Percentiles rank a stretch among this genome's conserved stretches.
These are phyloP conservation scores for Cryptococcus sp. DNA, from an alignment of 1,284 basidiomycete species.

Conservation along the genomic window DNA sequence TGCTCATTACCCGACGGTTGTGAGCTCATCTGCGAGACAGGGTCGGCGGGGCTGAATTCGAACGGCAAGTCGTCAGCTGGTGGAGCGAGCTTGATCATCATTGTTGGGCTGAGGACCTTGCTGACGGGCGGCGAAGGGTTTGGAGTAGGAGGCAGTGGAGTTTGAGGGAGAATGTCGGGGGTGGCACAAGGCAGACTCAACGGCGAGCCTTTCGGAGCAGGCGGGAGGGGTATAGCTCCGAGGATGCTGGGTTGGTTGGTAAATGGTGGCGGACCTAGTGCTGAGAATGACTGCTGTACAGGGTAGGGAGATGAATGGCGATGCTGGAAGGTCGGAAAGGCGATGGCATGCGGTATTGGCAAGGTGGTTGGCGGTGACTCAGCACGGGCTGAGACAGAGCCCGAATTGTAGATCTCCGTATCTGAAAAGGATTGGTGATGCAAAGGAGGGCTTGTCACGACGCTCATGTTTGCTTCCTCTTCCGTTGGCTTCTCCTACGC, in stretches of 20 bases:
- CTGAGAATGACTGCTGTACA: constrained; percentile 25
- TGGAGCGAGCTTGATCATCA: constrained; percentile 40
- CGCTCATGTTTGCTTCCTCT: constrained; percentile 12
- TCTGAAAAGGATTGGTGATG: constrained; percentile 15
- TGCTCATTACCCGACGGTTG: neutral
- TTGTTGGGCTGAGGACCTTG: constrained; percentile 31
- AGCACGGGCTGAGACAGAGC: constrained; percentile 21
- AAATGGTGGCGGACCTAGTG: constrained; percentile 18
- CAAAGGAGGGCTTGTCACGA: constrained; percentile 17
- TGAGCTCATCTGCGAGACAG: constrained; percentile 14
- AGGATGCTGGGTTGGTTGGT: constrained; percentile 3
- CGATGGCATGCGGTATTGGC: constrained; percentile 2
- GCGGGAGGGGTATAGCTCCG: constrained; percentile 10
- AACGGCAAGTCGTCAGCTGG: constrained; percentile 27
- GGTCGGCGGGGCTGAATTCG: constrained; percentile 26
- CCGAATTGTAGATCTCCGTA: constrained; percentile 17
- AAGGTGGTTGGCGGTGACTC: constrained; percentile 11
- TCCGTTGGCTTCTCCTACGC: neutral
- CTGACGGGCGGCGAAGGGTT: constrained; percentile 36
- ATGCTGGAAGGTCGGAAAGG: constrained; percentile 24
- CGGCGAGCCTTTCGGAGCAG: constrained; percentile 17
- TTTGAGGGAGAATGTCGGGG: constrained; percentile 20
- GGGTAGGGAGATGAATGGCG: constrained; percentile 25
- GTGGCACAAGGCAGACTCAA: constrained; percentile 14
- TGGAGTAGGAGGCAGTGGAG: constrained; percentile 34